Conservation (phyloP, 805 yeast species). For the Nakazawaea anatomiae region DNA sequence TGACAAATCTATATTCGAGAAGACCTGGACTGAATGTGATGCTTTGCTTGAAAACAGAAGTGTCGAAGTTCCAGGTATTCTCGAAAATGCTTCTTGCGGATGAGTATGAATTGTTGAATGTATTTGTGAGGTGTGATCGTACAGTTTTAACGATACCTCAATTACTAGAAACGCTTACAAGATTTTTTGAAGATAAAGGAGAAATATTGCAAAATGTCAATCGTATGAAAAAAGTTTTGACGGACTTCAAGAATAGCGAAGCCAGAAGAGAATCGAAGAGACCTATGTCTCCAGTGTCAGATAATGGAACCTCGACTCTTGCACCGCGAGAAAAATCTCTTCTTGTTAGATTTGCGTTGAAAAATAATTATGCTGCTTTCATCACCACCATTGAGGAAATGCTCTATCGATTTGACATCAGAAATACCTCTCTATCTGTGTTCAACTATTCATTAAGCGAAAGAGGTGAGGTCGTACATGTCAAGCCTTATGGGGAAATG, state of each 20-base stretch:
- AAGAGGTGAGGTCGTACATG: constrained; percentile 9
- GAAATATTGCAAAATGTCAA: not conserved
- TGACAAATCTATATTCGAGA: constrained; percentile 3
- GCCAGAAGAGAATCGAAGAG: not conserved
- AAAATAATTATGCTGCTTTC: constrained; percentile 28
- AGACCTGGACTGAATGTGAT: not conserved
- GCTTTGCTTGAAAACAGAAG: constrained; percentile 7
- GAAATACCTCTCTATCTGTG: constrained; percentile 21
- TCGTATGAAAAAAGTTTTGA: not conserved
- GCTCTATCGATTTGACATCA: constrained; percentile 30
- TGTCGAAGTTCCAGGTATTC: constrained; percentile 1
- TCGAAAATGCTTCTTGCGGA: not conserved
- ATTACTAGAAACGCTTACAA: not conserved
- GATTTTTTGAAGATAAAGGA: not conserved
- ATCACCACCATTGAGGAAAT: constrained; percentile 27
- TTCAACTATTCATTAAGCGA: constrained; percentile 20
- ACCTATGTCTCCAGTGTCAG: not conserved
- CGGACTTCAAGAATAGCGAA: not conserved
- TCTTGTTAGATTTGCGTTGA: constrained; percentile 1
- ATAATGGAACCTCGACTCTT: not conserved
- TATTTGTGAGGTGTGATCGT: constrained; percentile 1
- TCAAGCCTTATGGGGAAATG: constrained; percentile 33
- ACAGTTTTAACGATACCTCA: constrained; percentile 7
- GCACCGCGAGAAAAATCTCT: not conserved
- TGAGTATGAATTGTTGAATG: constrained; percentile 2